Percentiles rank a stretch among this genome's conserved stretches.
These are phyloP conservation scores for Gracilaria vermiculophylla DNA, from an alignment of 23 red algal species.

Conservation along the genomic window DNA sequence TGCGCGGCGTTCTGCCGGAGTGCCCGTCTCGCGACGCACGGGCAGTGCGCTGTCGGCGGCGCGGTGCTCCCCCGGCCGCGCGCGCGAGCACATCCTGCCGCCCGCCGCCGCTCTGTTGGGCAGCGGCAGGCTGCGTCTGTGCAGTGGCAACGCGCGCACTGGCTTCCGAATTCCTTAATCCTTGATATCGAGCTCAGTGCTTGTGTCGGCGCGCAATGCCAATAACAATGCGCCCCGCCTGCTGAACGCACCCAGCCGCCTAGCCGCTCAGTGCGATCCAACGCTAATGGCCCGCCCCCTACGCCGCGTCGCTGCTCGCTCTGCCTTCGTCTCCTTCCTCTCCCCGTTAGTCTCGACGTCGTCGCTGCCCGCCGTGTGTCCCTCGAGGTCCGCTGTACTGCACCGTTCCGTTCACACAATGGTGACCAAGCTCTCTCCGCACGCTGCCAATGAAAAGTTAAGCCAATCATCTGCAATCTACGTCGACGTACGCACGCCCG, in stretches of 20 bases:
- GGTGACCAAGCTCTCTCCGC: not conserved
- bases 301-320: not conserved
- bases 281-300: not conserved
- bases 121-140: no score
- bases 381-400: not conserved
- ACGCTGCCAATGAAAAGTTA: not conserved
- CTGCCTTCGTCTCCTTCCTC: not conserved
- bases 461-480: not conserved
- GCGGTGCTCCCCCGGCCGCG: no score
- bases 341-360: not conserved
- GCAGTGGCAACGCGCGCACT: no score
- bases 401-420: not conserved
- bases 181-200: no score
- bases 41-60: no score
- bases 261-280: no score
- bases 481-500: slow-evolving; percentile 32
- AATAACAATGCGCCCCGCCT: not conserved
- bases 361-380: not conserved
- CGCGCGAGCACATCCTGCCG: no score
- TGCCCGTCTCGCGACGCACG: no score
- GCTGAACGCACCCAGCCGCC: no score
- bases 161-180: no score
- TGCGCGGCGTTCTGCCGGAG: not conserved
- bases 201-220: not conserved
- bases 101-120: no score